Conservation (phyloP, 768 basidiomycete genomes). For the Collybiopsis luxurians region DNA sequence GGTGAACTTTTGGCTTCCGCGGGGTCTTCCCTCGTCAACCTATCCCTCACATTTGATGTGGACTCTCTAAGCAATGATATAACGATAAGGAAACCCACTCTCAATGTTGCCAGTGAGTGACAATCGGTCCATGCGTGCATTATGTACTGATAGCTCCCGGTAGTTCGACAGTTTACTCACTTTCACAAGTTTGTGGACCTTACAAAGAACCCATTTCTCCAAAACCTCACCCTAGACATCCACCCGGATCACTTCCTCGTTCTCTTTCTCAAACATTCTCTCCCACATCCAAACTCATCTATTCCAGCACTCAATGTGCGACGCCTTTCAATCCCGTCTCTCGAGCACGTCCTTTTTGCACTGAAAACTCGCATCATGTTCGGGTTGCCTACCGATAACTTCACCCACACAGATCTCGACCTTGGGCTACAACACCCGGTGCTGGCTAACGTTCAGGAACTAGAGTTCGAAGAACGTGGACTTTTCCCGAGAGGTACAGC, state of each 20-base stretch:
- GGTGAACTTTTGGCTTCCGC: not conserved
- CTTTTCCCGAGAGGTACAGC: not conserved
- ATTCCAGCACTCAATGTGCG: not conserved
- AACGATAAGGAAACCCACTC: not conserved
- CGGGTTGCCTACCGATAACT: not conserved
- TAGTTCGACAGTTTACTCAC: constrained; percentile 1
- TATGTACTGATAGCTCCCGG: not conserved
- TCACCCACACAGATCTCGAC: not conserved
- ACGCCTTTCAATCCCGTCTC: not conserved
- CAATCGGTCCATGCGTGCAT: not conserved
- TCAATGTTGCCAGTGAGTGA: not conserved
- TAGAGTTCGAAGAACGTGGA: not conserved
- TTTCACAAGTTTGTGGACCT: constrained; percentile 4
- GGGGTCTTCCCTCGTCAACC: constrained; percentile 1
- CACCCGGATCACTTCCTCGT: not conserved
- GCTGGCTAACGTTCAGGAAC: not conserved
- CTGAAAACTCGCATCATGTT: not conserved
- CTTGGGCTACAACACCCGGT: not conserved
- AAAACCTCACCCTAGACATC: constrained; percentile 1
- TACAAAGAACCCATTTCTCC: not conserved
- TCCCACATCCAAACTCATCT: not conserved
- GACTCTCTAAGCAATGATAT: not conserved
- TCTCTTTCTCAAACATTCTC: constrained; percentile 1
- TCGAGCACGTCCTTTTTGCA: constrained; percentile 1
- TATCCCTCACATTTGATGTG: not conserved